Percentiles rank a stretch among this genome's conserved stretches.
These are phyloP conservation scores for Calonectria naviculata DNA, from an alignment of 2,329 filamentous ascomycete species.

Conservation along the genomic window DNA sequence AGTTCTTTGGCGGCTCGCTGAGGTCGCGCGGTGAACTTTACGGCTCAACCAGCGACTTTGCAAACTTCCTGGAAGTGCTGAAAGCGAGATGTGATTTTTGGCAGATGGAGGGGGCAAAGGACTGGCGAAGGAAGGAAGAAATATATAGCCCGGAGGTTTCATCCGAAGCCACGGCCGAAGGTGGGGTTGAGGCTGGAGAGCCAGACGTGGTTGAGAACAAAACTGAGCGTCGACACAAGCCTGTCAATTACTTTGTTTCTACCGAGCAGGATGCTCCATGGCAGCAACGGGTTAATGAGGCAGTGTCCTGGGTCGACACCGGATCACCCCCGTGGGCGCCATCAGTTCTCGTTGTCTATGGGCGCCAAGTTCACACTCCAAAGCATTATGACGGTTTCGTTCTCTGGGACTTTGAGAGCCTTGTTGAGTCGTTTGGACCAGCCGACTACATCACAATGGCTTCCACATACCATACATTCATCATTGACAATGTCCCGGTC, in stretches of 20 bases:
- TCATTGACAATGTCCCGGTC: constrained; percentile 77
- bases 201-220: constrained; percentile 23
- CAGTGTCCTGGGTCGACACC: constrained; percentile 34
- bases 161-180: neutral
- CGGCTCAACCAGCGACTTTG: constrained; percentile 77
- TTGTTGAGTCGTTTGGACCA: constrained; percentile 78
- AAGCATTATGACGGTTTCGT: constrained; percentile 67
- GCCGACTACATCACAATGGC: constrained; percentile 87
- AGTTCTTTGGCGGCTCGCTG: constrained; percentile 55
- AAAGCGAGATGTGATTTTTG: constrained; percentile 84
- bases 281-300: constrained; percentile 32
- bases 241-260: constrained; percentile 45
- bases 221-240: constrained; percentile 35
- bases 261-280: constrained; percentile 45
- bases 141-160: constrained; percentile 15
- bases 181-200: neutral
- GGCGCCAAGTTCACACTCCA: constrained; percentile 70
- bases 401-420: constrained; percentile 74
- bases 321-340: constrained; percentile 53
- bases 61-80: constrained; percentile 79
- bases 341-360: constrained; percentile 66
- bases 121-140: constrained; percentile 73
- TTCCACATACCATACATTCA: constrained; percentile 82
- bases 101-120: constrained; percentile 81
- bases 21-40: constrained; percentile 61